Evolutionary conservation across 768 basidiomycete genomes (phyloP), one percentile per base, ranked within the genome.

Genomic region (Cytidiella melzeri): DNA sequence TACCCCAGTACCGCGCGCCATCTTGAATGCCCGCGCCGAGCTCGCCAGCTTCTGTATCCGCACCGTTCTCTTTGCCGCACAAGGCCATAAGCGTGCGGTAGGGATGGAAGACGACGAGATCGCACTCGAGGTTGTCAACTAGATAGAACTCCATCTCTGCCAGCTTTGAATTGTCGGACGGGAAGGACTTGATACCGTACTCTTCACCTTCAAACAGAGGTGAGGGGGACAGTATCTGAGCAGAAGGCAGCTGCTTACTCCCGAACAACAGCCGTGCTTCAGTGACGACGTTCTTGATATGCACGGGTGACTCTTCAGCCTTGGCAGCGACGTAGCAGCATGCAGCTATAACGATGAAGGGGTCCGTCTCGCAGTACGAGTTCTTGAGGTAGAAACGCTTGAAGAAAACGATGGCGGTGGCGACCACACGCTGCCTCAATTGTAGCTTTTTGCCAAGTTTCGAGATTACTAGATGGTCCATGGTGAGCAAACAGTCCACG

Each of bases 131-230:
- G 63, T 99, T 94, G 61, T 92, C 92, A 20, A 99, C 84, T 9
- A 98, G 82, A 69, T 95, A 98, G 69, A 98, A 98, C 64, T 98
- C 95, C 94, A 97, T 97, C 65, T 99, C 96, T 3, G 94, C 96
- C 12, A 99, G 73, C 61, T 92, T 93, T 10, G 86, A 79, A 59
- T 94, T 87, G 62, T 96, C 93, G 0, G 86, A 77, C 0, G 88
- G 81, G 61, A 96, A 95, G n/a, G 76, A 67, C 61, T 87, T 85
- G 62, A 87, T 72, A 4, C 76, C 79, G 59, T 89, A 88, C 18
- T 80, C 82, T 46, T 83, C 80, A 47, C 75, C 79, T 82, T 27
- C 7, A 23, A 24, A 43, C 27, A 18, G n/a, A n/a, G n/a, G n/a
- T n/a, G n/a, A n/a, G n/a, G n/a, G n/a, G 11, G 30, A 19, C 28